These are phyloP conservation scores for Phytophthora podocarpi DNA, from an alignment of 352 stramenopile species.

Conservation along the genomic window DNA sequence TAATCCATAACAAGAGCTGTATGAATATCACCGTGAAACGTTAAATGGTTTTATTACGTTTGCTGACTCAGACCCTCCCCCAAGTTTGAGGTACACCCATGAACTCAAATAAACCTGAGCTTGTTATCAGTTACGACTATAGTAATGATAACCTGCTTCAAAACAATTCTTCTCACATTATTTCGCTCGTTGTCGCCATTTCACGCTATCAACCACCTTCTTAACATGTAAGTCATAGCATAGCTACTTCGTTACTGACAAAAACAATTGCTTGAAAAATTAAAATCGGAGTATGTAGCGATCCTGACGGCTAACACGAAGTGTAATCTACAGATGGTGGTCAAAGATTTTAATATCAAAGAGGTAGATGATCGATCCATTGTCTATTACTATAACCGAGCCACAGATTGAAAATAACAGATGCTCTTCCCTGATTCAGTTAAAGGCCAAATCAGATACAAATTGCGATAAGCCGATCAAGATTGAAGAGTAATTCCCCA, in stretches of 20 bases:
- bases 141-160: slow-evolving; percentile 14
- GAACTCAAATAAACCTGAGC: slow-evolving; percentile 11
- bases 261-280: slow-evolving; percentile 8
- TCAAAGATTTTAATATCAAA: slow-evolving; percentile 15
- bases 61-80: background rate
- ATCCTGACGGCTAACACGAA: slow-evolving; percentile 16
- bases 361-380: slow-evolving; percentile 8
- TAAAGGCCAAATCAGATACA: background rate
- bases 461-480: background rate
- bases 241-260: slow-evolving; percentile 9
- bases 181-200: background rate
- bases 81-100: slow-evolving; percentile 1
- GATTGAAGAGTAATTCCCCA: no score
- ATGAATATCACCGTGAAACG: background rate
- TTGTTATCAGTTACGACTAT: slow-evolving; percentile 26
- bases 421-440: slow-evolving; percentile 5
- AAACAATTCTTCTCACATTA: slow-evolving; percentile 5
- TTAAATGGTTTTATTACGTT: slow-evolving; percentile 10
- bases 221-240: no score
- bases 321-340: slow-evolving; percentile 16
- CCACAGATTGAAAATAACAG: slow-evolving; percentile 1
- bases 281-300: slow-evolving; percentile 8
- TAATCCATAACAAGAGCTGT: slow-evolving; percentile 8
- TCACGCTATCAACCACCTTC: slow-evolving; percentile 2
- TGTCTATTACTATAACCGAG: slow-evolving; percentile 17